These are phyloP conservation scores for Lagenidium giganteum DNA, from an alignment of 352 stramenopile species.

Conservation along the genomic window DNA sequence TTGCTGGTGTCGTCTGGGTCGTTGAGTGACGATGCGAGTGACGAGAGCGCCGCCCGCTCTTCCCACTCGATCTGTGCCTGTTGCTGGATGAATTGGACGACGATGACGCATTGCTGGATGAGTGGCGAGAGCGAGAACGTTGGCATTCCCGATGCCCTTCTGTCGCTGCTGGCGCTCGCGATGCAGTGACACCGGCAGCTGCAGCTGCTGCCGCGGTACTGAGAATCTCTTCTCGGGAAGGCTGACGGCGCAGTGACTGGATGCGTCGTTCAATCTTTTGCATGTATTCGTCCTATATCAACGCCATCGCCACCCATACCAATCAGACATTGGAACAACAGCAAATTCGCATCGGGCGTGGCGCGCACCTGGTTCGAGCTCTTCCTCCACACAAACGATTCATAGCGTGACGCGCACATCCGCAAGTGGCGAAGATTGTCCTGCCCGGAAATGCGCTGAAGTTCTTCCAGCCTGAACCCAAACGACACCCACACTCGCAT, in stretches of 20 bases:
- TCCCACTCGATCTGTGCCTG: slow-evolving; percentile 4
- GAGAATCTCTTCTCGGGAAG: slow-evolving; percentile 27
- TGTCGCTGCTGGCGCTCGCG: no score
- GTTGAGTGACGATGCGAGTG: background rate
- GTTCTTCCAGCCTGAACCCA: slow-evolving; percentile 50
- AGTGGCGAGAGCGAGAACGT: no score
- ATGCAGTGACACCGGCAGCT: no score
- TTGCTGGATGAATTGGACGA: no score
- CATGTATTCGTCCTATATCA: slow-evolving; percentile 39
- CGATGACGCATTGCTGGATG: no score
- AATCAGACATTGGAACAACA: no score
- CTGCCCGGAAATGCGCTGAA: slow-evolving; percentile 56
- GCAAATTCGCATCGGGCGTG: no score
- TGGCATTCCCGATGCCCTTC: no score
- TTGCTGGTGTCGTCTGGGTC: no score
- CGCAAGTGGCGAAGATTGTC: slow-evolving; percentile 44
- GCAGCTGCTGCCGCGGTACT: slow-evolving; percentile 6
- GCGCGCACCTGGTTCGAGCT: slow-evolving; percentile 43
- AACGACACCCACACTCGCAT: no score
- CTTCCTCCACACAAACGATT: slow-evolving; percentile 70
- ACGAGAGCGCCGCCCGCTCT: background rate
- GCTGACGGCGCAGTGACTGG: slow-evolving; percentile 51
- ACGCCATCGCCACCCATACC: background rate
- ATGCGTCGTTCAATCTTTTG: slow-evolving; percentile 63
- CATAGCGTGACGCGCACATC: slow-evolving; percentile 56